phyloP scores from a whole-genome alignment of 768 basidiomycete species.

The Lentinus brumalis region DNA sequence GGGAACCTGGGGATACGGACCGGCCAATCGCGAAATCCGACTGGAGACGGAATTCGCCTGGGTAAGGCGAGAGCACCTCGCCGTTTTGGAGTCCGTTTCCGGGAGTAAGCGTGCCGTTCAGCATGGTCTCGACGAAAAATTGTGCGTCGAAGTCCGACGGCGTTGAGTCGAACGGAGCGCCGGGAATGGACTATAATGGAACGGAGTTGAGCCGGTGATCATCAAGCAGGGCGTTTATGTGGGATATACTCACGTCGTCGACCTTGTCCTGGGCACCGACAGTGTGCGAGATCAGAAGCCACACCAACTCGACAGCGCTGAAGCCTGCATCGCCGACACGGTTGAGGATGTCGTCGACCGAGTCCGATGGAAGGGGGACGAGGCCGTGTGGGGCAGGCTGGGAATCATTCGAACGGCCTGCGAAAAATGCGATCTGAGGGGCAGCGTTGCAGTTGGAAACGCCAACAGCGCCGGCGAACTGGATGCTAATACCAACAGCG shows the following conservation, averaged over 20 bases:
- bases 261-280: conserved; percentile 21
- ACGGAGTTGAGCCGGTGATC: neutral
- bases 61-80: conserved; percentile 5
- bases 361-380: conserved; percentile 28
- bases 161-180: conserved; percentile 7
- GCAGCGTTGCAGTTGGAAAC: conserved; percentile 25
- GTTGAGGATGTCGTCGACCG: conserved; percentile 23
- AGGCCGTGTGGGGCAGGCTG: conserved; percentile 23
- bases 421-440: conserved; percentile 23
- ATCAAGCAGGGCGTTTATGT: neutral
- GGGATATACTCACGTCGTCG: conserved; percentile 18
- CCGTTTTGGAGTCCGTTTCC: conserved; percentile 1
- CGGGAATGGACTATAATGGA: neutral
- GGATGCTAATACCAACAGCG: conserved; percentile 22
- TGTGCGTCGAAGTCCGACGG: conserved; percentile 12
- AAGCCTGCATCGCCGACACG: conserved; percentile 24
- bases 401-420: conserved; percentile 22
- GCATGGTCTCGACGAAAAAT: conserved; percentile 17
- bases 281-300: conserved; percentile 25
- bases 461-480: conserved; percentile 30
- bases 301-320: conserved; percentile 20
- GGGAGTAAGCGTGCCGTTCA: conserved; percentile 5
- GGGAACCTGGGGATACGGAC: neutral
- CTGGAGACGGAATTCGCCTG: conserved; percentile 10
- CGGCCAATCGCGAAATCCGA: conserved; percentile 5